Evolutionary conservation across 768 basidiomycete genomes (phyloP).

Genomic region (Hygrocybe punicea): DNA sequence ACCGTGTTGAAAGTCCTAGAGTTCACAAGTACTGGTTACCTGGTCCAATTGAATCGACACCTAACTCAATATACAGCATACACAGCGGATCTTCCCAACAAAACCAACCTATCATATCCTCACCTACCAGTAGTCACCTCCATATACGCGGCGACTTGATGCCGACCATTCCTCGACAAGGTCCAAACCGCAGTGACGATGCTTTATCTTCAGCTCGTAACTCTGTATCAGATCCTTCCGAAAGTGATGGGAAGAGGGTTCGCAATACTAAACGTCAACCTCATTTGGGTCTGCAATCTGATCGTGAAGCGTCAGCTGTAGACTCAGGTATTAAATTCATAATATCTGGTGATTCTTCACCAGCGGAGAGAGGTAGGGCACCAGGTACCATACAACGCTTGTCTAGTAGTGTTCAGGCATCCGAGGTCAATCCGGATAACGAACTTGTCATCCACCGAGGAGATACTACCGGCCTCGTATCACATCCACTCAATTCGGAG

Average conservation of each 20-base stretch:
- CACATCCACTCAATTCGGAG: neutral
- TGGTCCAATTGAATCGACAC: conserved; percentile 10
- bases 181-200: conserved; percentile 44
- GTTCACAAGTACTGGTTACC: neutral
- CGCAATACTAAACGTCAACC: conserved; percentile 4
- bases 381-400: neutral
- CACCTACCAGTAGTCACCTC: conserved; percentile 44
- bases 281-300: neutral
- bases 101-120: conserved; percentile 17
- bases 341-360: conserved; percentile 5
- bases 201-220: conserved; percentile 41
- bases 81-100: conserved; percentile 35
- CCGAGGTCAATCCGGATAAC: neutral
- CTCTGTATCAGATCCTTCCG: conserved; percentile 44
- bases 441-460: neutral
- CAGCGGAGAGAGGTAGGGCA: neutral
- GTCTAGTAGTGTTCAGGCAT: neutral
- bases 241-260: conserved; percentile 15
- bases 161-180: conserved; percentile 30
- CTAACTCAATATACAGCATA: conserved; percentile 39
- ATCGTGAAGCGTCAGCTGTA: neutral
- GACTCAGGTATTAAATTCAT: conserved; percentile 5
- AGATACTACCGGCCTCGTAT: neutral
- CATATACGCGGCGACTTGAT: conserved; percentile 37
- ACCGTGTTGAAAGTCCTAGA: conserved; percentile 36